Conservation (phyloP, 257 asterid genomes). For the Eustoma russellianum region DNA sequence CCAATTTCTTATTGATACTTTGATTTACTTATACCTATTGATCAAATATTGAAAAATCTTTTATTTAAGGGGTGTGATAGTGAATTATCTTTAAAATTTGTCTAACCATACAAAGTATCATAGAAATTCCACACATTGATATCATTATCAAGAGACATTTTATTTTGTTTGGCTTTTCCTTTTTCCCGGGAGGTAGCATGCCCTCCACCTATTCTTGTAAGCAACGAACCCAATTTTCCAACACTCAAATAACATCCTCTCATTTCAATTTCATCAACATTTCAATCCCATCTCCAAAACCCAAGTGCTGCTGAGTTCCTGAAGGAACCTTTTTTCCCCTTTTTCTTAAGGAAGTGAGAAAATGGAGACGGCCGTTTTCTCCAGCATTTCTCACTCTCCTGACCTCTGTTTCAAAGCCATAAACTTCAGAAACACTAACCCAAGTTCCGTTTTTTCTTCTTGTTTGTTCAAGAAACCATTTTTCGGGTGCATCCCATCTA, state of each 20-base stretch:
- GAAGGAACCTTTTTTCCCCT: slow-evolving; percentile 5
- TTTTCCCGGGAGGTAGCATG: too few relatives aligned
- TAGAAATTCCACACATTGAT: too few relatives aligned
- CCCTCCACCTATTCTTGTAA: slow-evolving; percentile 24
- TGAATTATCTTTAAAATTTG: too few relatives aligned
- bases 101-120: too few relatives aligned
- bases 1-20: too few relatives aligned
- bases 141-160: too few relatives aligned
- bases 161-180: too few relatives aligned
- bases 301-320: neutral
- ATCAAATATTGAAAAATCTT: too few relatives aligned
- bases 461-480: slow-evolving; percentile 41
- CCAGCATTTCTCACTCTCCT: slow-evolving; percentile 25
- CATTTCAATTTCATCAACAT: slow-evolving; percentile 24
- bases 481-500: slow-evolving; percentile 30
- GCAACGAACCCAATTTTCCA: slow-evolving; percentile 13
- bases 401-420: slow-evolving; percentile 14
- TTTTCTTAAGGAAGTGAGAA: slow-evolving; percentile 12
- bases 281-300: slow-evolving; percentile 30
- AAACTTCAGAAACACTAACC: slow-evolving; percentile 18
- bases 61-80: too few relatives aligned
- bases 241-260: slow-evolving; percentile 39
- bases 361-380: slow-evolving; percentile 66
- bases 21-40: too few relatives aligned
- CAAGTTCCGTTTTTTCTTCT: slow-evolving; percentile 20